phyloP scores from a whole-genome alignment of 352 stramenopile genomes.

The Phytophthora colocasiae region DNA sequence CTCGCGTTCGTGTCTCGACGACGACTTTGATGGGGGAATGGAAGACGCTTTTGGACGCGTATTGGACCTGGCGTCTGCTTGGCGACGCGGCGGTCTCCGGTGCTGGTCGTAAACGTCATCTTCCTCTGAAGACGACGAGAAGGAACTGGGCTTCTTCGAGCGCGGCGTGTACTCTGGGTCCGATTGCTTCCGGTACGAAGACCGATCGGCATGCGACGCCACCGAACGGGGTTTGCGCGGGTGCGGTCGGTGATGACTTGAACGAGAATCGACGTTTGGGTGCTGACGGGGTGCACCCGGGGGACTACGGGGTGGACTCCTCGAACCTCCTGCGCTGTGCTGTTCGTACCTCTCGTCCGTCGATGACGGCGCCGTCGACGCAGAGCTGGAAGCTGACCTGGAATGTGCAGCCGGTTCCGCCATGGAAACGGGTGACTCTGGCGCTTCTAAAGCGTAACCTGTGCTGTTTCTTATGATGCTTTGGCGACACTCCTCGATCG shows the following conservation, averaged over 20 bases:
- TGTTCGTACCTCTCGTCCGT: conserved; percentile 15
- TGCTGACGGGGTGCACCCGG: not conserved
- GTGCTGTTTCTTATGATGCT: conserved; percentile 1
- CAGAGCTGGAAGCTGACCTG: conserved; percentile 21
- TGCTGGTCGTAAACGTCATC: conserved; percentile 15
- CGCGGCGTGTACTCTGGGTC: conserved; percentile 17
- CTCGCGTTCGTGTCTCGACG: conserved; percentile 16
- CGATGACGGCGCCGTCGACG: conserved; percentile 5
- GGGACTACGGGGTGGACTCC: not conserved
- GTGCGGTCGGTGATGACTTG: conserved; percentile 5
- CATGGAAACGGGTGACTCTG: conserved; percentile 4
- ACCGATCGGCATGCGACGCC: conserved; percentile 1
- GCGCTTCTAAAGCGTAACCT: not conserved
- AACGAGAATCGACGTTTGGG: conserved; percentile 1
- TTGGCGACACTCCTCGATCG: not conserved
- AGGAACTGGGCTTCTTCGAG: conserved; percentile 5
- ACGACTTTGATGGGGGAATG: conserved; percentile 15
- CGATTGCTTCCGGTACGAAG: conserved; percentile 3
- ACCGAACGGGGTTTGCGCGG: not conserved
- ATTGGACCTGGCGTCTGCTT: conserved; percentile 5
- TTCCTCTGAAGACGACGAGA: conserved; percentile 23
- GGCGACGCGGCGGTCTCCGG: conserved; percentile 11
- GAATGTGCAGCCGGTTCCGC: conserved; percentile 1
- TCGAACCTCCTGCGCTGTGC: conserved; percentile 1
- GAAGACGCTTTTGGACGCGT: conserved; percentile 27